Conservation (phyloP, 2,329 filamentous ascomycete genomes). For the Macrophomina phaseolina region DNA sequence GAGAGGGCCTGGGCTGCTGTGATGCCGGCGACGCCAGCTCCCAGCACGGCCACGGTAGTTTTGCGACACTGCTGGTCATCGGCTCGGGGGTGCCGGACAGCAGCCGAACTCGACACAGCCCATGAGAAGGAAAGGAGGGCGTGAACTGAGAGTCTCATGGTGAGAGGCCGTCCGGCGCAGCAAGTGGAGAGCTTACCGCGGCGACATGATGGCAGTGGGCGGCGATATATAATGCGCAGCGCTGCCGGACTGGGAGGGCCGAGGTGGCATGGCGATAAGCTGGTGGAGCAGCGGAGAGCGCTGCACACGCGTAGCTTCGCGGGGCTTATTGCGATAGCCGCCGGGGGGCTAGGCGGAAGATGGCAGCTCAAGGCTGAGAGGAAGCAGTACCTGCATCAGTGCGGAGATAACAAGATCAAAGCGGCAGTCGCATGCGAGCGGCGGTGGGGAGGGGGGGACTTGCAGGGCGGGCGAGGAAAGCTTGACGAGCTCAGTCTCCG, state of each 20-base stretch:
- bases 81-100: conserved; percentile 29
- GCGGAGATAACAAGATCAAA: conserved; percentile 13
- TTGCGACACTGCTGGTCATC: conserved; percentile 37
- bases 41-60: conserved; percentile 47
- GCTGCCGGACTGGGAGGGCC: no score
- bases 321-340: not conserved
- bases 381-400: not conserved
- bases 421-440: conserved; percentile 10
- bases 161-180: not conserved
- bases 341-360: conserved; percentile 2
- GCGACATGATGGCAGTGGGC: not conserved
- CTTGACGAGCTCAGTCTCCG: not conserved
- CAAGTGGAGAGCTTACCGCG: not conserved
- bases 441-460: not conserved
- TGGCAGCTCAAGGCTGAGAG: not conserved
- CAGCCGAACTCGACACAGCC: conserved; percentile 28
- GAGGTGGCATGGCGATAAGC: not conserved
- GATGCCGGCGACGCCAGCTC: conserved; percentile 67
- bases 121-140: not conserved
- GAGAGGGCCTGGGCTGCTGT: conserved; percentile 67
- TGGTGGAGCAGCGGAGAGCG: not conserved
- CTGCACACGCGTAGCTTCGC: not conserved
- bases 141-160: not conserved
- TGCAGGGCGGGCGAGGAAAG: not conserved
- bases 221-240: not conserved